phyloP scores from a whole-genome alignment of 768 basidiomycete species.

The Amanita muscaria region DNA sequence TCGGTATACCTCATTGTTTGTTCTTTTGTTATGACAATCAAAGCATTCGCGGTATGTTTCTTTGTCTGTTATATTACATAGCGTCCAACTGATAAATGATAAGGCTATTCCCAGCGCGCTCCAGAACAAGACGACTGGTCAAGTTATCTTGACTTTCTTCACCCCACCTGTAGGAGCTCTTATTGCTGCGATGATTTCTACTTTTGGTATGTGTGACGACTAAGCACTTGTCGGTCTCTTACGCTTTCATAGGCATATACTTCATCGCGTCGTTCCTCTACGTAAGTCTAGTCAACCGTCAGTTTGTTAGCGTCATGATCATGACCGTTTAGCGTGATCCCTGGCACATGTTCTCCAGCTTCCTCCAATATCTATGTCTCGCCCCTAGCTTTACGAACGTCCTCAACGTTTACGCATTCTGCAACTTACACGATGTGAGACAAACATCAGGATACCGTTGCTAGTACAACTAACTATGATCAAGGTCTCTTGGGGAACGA shows the following conservation, averaged over 20 bases:
- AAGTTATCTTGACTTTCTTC: constrained; percentile 57
- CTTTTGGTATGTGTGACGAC: constrained; percentile 50
- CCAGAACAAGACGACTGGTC: constrained; percentile 33
- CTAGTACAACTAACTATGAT: constrained; percentile 1
- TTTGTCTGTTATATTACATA: neutral
- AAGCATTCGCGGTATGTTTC: constrained; percentile 60
- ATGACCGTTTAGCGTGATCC: constrained; percentile 64
- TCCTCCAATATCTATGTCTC: constrained; percentile 82
- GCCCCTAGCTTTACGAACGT: constrained; percentile 94
- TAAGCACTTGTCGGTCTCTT: constrained; percentile 4
- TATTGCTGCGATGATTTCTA: constrained; percentile 82
- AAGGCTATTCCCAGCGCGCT: constrained; percentile 48
- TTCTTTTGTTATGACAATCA: constrained; percentile 75
- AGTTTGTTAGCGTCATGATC: neutral
- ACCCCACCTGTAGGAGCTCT: constrained; percentile 69
- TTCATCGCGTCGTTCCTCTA: constrained; percentile 78
- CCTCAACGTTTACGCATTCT: constrained; percentile 95
- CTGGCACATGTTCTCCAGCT: constrained; percentile 96
- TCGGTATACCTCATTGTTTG: constrained; percentile 80
- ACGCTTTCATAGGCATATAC: constrained; percentile 52
- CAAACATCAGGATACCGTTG: neutral
- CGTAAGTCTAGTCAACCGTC: constrained; percentile 35
- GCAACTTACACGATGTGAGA: constrained; percentile 84
- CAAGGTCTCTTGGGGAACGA: constrained; percentile 89
- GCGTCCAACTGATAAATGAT: neutral